These are phyloP conservation scores for Rutstroemia sp. DNA, from an alignment of 2,329 filamentous ascomycete genomes.

Conservation along the genomic window DNA sequence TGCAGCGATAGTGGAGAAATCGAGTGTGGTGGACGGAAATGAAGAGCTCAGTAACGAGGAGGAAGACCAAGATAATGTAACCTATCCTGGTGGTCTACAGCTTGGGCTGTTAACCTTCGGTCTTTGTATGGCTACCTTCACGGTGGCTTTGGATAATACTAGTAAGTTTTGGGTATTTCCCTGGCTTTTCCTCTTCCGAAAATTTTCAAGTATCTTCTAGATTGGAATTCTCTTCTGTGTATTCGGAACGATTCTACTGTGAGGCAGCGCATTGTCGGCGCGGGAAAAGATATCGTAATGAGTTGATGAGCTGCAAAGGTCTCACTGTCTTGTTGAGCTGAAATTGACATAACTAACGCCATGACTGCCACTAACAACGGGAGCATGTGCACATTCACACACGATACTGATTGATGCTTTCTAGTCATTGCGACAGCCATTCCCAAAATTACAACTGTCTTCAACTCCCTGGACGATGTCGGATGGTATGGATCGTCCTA, in stretches of 20 bases:
- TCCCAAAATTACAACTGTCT: conserved; percentile 35
- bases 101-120: conserved; percentile 38
- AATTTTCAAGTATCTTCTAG: no score
- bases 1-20: not conserved
- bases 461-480: conserved; percentile 33
- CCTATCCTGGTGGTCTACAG: conserved; percentile 24
- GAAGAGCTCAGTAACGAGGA: not conserved
- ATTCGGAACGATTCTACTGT: no score
- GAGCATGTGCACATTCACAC: no score
- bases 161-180: conserved; percentile 9
- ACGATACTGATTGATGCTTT: not conserved
- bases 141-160: conserved; percentile 28
- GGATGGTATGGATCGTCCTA: conserved; percentile 34
- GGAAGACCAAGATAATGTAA: conserved; percentile 2
- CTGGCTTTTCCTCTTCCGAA: no score
- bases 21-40: not conserved
- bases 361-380: no score
- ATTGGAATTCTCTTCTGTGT: no score
- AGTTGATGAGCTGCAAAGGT: no score
- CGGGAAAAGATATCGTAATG: no score
- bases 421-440: conserved; percentile 31
- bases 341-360: not conserved
- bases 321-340: not conserved
- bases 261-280: no score
- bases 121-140: conserved; percentile 36